Evolutionary conservation across 1,284 basidiomycete genomes (phyloP).

Genomic region (Rhodotorula sp.): DNA sequence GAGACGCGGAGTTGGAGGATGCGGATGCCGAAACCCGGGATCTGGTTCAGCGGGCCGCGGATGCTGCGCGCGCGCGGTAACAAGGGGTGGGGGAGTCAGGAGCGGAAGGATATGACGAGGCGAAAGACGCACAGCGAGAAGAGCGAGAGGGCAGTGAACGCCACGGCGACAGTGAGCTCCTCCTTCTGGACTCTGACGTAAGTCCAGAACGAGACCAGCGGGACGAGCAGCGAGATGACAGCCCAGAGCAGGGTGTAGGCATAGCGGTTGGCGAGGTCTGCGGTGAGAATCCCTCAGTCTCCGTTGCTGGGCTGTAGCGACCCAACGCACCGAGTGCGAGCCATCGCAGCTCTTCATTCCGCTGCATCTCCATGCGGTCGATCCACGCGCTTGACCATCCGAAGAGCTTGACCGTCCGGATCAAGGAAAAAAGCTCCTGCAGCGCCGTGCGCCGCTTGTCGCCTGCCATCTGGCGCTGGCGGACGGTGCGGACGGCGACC

Average conservation of each 20-base stretch:
- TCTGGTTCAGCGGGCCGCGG: slow-evolving; percentile 37
- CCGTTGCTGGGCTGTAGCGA: slow-evolving; percentile 2
- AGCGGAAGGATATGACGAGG: not conserved
- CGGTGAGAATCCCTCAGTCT: slow-evolving; percentile 25
- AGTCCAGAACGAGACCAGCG: slow-evolving; percentile 35
- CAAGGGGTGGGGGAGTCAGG: too few species aligned
- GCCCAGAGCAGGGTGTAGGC: slow-evolving; percentile 32
- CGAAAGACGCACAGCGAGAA: slow-evolving; percentile 25
- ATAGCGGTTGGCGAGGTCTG: slow-evolving; percentile 19
- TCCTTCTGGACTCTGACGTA: slow-evolving; percentile 34
- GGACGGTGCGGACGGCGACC: not conserved
- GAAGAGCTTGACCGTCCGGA: slow-evolving; percentile 39
- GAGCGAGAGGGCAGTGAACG: slow-evolving; percentile 41
- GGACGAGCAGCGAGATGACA: slow-evolving; percentile 25
- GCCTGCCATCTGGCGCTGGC: slow-evolving; percentile 1
- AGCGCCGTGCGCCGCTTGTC: slow-evolving; percentile 31
- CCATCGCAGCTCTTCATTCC: slow-evolving; percentile 45
- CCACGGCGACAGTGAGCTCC: slow-evolving; percentile 41
- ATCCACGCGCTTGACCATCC: slow-evolving; percentile 37
- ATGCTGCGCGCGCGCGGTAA: slow-evolving; percentile 8
- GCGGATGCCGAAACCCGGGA: slow-evolving; percentile 37
- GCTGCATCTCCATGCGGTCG: slow-evolving; percentile 42
- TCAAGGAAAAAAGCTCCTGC: slow-evolving; percentile 34
- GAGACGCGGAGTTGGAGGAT: slow-evolving; percentile 39
- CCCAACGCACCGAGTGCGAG: slow-evolving; percentile 42